These are phyloP conservation scores for Ambrosia trifida DNA, from an alignment of 129 eudicot genomes.

Conservation along the genomic window DNA sequence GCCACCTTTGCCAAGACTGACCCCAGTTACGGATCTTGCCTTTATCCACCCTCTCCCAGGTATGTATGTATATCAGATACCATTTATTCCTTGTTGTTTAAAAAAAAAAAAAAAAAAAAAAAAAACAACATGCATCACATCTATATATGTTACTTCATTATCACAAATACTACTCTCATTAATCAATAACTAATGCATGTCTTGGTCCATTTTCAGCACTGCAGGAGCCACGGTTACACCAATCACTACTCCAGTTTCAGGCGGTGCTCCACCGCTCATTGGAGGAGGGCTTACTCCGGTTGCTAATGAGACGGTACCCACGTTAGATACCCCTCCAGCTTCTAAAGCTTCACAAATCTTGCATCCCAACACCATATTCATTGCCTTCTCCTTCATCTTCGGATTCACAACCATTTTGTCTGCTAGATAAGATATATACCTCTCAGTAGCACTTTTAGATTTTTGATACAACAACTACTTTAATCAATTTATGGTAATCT, in stretches of 20 bases:
- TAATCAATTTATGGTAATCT: too few relatives aligned
- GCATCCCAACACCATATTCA: slow-evolving; percentile 19
- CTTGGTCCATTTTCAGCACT: slow-evolving; percentile 33
- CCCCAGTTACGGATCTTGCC: slow-evolving; percentile 94
- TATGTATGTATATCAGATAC: slow-evolving; percentile 11
- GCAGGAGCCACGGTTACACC: slow-evolving; percentile 57
- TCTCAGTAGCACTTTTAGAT: not conserved
- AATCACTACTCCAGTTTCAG: slow-evolving; percentile 24
- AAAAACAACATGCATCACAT: too few relatives aligned
- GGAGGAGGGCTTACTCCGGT: slow-evolving; percentile 42
- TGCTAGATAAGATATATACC: not conserved
- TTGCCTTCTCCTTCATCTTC: slow-evolving; percentile 31
- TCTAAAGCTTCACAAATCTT: slow-evolving; percentile 31
- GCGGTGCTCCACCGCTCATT: slow-evolving; percentile 30
- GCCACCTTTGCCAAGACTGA: slow-evolving; percentile 71
- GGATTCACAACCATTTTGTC: slow-evolving; percentile 24
- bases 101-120: too few relatives aligned
- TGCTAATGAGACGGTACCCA: slow-evolving; percentile 38
- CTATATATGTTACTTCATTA: too few relatives aligned
- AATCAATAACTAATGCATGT: too few relatives aligned
- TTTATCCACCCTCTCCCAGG: slow-evolving; percentile 74
- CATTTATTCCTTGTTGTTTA: too few relatives aligned
- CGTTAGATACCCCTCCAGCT: slow-evolving; percentile 34
- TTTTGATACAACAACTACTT: slow-evolving; percentile 3
- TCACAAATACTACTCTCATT: too few relatives aligned